Base-by-base conservation (phyloP, 1,139 yeast species). In the Geotrichum klebahnii region DNA sequence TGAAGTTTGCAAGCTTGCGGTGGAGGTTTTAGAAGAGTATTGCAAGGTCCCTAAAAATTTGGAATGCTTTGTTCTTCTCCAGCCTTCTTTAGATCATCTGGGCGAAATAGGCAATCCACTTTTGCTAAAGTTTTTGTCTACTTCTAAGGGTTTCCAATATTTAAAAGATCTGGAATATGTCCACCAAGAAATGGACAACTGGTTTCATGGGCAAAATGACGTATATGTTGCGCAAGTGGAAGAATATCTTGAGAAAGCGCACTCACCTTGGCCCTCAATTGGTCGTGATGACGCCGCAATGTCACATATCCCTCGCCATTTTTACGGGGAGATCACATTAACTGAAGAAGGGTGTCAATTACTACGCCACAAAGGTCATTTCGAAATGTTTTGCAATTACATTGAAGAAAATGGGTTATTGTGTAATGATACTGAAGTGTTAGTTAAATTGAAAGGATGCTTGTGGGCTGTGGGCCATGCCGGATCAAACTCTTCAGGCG, bases 391-490 rank as follows among this genome's bases (percentile, higher is more conserved):
- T 59, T 71, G 73, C 22, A 70, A 67, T 39, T 67, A 65, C 46
- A 67, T 79, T 31, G 64, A 70, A 22, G 65, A 63, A 33, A 69
- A 75, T 59, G 12, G 23, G 8, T 16, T 17, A 16, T 12, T 8
- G 17, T n/a, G 22, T 6, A 10, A 23, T 14, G 32, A 33, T 48
- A 43, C 45, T 50, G 66, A 53, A 59, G 65, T 52, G 32, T 56
- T 74, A 12, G 50, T 68, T n/a, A 75, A 74, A 49, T 65, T 89
- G 24, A 87, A 86, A 61, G 88, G 90, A 14, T 79, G 84, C 44
- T 63, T 90, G 44, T 92, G 97, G 97, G 84, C 95, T 2, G 74
- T 87, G 39, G 97, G 97, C 0, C 82, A 82, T 59, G 81, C 89
- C 36, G 89, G 90, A 1, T 78, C 89, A 8, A 63, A 66, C n/a